Conservation (phyloP, 176 grass and related monocot genomes). For the Musa itinerans region DNA sequence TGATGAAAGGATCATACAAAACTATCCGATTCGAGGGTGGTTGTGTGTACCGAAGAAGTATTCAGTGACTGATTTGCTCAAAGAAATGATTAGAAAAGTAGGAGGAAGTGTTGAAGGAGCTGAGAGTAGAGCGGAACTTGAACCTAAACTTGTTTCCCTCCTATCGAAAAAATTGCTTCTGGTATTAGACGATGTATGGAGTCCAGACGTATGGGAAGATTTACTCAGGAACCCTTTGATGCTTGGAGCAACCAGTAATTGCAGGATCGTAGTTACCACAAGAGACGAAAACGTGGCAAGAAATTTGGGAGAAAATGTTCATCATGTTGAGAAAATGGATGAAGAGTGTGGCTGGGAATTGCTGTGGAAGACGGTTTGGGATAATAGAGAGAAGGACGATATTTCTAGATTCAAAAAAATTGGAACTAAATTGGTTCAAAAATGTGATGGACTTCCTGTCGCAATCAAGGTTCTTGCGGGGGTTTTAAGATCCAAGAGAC, state of each 20-base stretch:
- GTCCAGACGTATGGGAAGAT: neutral
- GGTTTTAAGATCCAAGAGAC: constrained; percentile 7
- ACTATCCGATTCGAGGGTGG: neutral
- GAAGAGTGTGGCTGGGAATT: constrained; percentile 23
- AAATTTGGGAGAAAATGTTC: constrained; percentile 9
- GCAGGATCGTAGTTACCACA: neutral
- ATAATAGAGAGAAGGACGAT: no score
- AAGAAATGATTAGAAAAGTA: neutral
- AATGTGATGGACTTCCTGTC: constrained; percentile 36
- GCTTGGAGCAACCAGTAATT: neutral
- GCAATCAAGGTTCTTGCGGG: constrained; percentile 26
- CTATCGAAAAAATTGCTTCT: neutral
- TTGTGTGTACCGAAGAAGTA: neutral
- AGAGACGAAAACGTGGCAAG: constrained; percentile 18
- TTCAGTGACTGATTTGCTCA: neutral
- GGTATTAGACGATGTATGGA: constrained; percentile 8
- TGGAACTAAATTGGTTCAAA: constrained; percentile 17
- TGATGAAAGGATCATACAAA: neutral
- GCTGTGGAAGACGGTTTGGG: constrained; percentile 17
- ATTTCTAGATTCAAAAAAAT: neutral
- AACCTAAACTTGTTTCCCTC: neutral
- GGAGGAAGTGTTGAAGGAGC: neutral
- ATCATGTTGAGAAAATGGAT: constrained; percentile 31
- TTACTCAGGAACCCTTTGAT: neutral
- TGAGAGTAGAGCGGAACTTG: neutral